phyloP scores from a whole-genome alignment of 805 yeast genomes.

The Nematodospora valgi region DNA sequence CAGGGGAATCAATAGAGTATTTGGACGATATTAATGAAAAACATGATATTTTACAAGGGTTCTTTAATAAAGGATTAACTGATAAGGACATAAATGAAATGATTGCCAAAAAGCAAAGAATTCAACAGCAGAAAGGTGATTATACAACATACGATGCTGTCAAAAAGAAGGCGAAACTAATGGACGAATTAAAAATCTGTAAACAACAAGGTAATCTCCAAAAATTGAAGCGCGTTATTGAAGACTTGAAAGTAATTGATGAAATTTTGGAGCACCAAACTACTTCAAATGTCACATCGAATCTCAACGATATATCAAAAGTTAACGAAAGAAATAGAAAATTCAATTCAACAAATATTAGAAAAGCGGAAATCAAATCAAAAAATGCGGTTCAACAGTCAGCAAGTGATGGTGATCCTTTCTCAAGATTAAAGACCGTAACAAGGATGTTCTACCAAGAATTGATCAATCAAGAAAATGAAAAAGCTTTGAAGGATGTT shows the following conservation, averaged over 20 bases:
- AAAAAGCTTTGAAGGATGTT: conserved; percentile 54
- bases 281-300: conserved; percentile 23
- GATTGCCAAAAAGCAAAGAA: conserved; percentile 66
- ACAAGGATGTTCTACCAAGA: conserved; percentile 77
- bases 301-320: conserved; percentile 51
- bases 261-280: conserved; percentile 42
- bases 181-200: conserved; percentile 76
- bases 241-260: conserved; percentile 43
- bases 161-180: conserved; percentile 63
- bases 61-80: conserved; percentile 65
- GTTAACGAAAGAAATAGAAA: conserved; percentile 85
- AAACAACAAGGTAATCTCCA: conserved; percentile 48
- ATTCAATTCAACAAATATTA: conserved; percentile 69
- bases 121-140: conserved; percentile 21
- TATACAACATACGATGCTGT: conserved; percentile 57
- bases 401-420: conserved; percentile 67
- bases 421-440: conserved; percentile 82
- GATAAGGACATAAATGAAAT: conserved; percentile 74
- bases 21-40: conserved; percentile 63
- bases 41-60: conserved; percentile 54
- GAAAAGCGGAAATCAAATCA: conserved; percentile 68
- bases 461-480: conserved; percentile 54
- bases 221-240: conserved; percentile 24
- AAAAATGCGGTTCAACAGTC: conserved; percentile 32
- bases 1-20: conserved; percentile 58